Conservation (phyloP, 2,329 filamentous ascomycete species). For the Trichoderma endophyticum region DNA sequence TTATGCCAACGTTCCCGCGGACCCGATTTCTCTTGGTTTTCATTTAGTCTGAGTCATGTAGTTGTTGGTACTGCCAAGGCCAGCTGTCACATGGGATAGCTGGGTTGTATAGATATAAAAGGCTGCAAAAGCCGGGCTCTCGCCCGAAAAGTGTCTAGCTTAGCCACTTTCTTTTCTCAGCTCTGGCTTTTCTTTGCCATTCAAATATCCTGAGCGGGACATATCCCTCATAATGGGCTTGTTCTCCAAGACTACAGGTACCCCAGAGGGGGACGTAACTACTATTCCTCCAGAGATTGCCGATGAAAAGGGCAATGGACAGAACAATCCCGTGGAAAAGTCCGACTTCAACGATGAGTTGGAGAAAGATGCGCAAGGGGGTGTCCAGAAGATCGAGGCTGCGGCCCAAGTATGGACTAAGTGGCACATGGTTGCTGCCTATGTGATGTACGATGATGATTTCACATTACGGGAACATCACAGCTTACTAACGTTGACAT, state of each 20-base stretch:
- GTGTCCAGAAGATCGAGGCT: constrained; percentile 48
- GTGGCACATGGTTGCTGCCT: constrained; percentile 42
- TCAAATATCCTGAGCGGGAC: neutral
- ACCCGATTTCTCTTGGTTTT: neutral
- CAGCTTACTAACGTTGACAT: neutral
- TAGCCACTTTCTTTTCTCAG: neutral
- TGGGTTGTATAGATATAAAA: neutral
- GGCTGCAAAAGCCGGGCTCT: neutral
- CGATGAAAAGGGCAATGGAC: neutral
- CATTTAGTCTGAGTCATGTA: neutral
- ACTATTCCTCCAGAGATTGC: neutral
- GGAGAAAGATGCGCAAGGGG: constrained; percentile 37
- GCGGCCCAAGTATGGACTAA: constrained; percentile 37
- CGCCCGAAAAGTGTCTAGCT: neutral
- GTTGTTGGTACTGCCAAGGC: neutral
- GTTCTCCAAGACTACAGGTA: constrained; percentile 2
- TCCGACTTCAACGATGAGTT: neutral
- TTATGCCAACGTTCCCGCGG: neutral
- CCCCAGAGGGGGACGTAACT: neutral
- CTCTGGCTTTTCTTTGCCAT: neutral
- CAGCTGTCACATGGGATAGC: neutral
- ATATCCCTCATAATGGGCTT: constrained; percentile 11
- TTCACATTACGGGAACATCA: neutral
- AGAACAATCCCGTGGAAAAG: constrained; percentile 28
- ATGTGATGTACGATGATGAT: constrained; percentile 37